A percentile compares a stretch with the other conserved stretches of the same genome.
phyloP scores from a whole-genome alignment of 108 stramenopile species.

The Bacterosira constricta region DNA sequence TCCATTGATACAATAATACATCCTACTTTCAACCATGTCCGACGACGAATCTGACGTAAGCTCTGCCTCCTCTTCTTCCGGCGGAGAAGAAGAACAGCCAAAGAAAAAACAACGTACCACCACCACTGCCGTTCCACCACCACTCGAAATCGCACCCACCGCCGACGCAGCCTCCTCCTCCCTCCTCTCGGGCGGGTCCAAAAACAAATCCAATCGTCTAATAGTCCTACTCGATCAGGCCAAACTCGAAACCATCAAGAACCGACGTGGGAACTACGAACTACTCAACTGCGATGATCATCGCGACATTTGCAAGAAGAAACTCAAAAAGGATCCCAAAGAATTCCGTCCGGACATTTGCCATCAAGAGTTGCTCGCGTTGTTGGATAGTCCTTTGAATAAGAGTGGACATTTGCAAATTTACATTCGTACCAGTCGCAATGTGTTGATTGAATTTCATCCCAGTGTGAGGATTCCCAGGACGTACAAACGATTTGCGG shows the following conservation, averaged over 20 bases:
- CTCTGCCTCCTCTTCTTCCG: constrained; percentile 14
- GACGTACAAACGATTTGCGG: constrained; percentile 96
- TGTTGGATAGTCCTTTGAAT: constrained; percentile 97
- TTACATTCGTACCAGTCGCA: constrained; percentile 90
- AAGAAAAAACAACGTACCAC: constrained; percentile 52
- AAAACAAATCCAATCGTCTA: constrained; percentile 39
- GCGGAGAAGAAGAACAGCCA: not conserved
- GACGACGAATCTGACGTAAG: constrained; percentile 41
- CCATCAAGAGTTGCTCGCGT: constrained; percentile 96
- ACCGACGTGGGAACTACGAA: constrained; percentile 92
- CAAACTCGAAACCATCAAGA: constrained; percentile 96
- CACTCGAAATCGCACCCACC: constrained; percentile 64
- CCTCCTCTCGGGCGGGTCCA: constrained; percentile 19
- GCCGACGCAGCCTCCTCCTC: constrained; percentile 40
- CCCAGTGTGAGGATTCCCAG: constrained; percentile 93
- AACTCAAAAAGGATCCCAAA: constrained; percentile 92
- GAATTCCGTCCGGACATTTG: constrained; percentile 96
- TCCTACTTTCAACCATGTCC: constrained; percentile 30
- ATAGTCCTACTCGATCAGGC: constrained; percentile 93
- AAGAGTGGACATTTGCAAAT: constrained; percentile 94
- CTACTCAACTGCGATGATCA: constrained; percentile 99
- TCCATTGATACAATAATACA: no score
- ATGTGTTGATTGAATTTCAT: constrained; percentile 96
- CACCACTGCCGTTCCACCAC: constrained; percentile 34
- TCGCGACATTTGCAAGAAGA: constrained; percentile 89